A percentile compares a stretch with the other conserved stretches of the same genome.
Evolutionary conservation across 139 green algal genomes (phyloP).

Genomic region (Astrephomene gubernaculifera): DNA sequence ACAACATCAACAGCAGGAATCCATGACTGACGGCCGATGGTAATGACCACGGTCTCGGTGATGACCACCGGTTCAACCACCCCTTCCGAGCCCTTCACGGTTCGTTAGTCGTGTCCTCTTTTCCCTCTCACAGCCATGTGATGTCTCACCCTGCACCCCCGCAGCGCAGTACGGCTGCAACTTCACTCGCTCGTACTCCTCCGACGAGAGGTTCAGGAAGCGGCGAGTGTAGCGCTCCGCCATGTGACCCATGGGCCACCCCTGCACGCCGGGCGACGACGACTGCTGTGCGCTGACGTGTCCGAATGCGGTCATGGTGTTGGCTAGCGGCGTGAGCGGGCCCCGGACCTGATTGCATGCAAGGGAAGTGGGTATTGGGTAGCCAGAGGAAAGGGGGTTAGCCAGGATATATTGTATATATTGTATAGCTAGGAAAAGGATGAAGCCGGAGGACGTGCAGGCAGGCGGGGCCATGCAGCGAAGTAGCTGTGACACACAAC

Average conservation of each 20-base stretch:
- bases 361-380: not conserved
- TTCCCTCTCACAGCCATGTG: too few species aligned
- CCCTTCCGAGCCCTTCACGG: too few species aligned
- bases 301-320: not conserved
- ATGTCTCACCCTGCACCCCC: not conserved
- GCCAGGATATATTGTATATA: too few species aligned
- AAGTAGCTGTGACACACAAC: too few species aligned
- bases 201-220: not conserved
- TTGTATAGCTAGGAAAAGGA: too few species aligned
- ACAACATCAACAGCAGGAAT: too few species aligned
- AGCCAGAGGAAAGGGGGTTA: too few species aligned
- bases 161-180: not conserved
- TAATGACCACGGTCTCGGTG: not conserved
- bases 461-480: too few species aligned
- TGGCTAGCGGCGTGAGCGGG: not conserved
- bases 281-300: conserved; percentile 29
- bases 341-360: not conserved
- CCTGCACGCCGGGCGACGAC: not conserved
- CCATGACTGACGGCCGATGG: too few species aligned
- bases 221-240: not conserved
- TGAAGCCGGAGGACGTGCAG: too few species aligned
- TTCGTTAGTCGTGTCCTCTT: too few species aligned
- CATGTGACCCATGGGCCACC: conserved; percentile 1
- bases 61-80: not conserved
- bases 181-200: conserved; percentile 4